Conservation (phyloP, 164 flowering plant genomes). For the Warburgia ugandensis region DNA sequence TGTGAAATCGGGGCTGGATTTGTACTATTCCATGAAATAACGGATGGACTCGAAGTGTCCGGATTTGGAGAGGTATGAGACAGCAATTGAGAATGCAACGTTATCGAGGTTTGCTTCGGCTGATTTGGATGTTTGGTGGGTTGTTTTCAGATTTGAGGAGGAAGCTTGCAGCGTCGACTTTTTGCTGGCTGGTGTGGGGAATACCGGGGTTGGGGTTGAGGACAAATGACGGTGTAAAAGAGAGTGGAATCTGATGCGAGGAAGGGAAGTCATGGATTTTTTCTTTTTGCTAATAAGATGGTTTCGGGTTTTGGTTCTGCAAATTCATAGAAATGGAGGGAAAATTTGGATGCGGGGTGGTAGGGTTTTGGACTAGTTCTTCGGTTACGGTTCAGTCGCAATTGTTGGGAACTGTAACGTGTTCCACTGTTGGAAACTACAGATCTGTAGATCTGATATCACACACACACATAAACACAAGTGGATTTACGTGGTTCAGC, state of each 20-base stretch:
- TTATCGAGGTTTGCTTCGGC: conserved; percentile 77
- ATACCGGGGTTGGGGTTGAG: conserved; percentile 9
- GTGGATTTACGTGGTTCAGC: too few relatives aligned
- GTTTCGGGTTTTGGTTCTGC: too few relatives aligned
- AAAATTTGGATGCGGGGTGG: too few relatives aligned
- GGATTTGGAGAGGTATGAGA: conserved; percentile 41
- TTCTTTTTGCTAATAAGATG: too few relatives aligned
- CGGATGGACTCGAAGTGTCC: conserved; percentile 37
- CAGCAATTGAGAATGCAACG: conserved; percentile 53
- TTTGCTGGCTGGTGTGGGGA: conserved; percentile 45
- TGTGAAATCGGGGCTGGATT: conserved; percentile 50
- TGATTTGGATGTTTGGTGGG: conserved; percentile 68
- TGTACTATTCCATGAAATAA: conserved; percentile 36
- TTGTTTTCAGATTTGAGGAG: conserved; percentile 60
- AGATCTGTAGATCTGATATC: too few relatives aligned
- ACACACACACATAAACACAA: too few relatives aligned
- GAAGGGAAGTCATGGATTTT: neutral
- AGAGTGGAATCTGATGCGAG: neutral
- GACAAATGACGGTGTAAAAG: neutral
- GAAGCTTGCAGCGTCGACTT: conserved; percentile 54
- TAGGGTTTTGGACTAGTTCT: too few relatives aligned
- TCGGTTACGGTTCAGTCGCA: too few relatives aligned
- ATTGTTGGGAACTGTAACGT: too few relatives aligned
- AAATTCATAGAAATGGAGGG: too few relatives aligned
- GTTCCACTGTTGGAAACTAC: too few relatives aligned